Percentiles rank a stretch among this genome's conserved stretches.
These are phyloP conservation scores for Vanrija sp. DNA, from an alignment of 1,284 basidiomycete genomes.

Conservation along the genomic window DNA sequence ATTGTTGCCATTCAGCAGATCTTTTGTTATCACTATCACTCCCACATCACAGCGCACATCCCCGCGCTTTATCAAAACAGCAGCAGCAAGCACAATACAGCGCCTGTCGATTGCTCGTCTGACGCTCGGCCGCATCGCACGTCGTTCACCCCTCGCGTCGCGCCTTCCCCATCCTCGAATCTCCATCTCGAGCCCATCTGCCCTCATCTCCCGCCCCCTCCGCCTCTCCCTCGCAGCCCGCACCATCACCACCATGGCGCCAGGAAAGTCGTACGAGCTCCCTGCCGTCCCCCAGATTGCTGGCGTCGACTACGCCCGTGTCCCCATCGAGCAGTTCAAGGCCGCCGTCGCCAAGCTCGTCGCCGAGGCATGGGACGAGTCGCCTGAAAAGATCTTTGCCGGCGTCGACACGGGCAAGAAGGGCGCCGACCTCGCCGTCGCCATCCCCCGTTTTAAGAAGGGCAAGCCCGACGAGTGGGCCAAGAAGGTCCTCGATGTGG, in stretches of 20 bases:
- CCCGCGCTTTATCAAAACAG: too few relatives aligned
- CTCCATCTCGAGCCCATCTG: background rate
- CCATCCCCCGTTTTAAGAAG: constrained; percentile 83
- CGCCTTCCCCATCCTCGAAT: too few relatives aligned
- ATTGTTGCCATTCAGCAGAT: too few relatives aligned
- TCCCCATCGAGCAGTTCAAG: constrained; percentile 77
- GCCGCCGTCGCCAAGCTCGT: constrained; percentile 76
- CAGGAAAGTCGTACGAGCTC: constrained; percentile 26
- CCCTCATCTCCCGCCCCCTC: background rate
- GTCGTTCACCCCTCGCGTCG: too few relatives aligned
- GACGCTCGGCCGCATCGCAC: too few relatives aligned
- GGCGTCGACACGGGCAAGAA: constrained; percentile 88
- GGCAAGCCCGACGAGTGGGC: constrained; percentile 77
- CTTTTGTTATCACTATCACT: too few relatives aligned
- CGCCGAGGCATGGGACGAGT: constrained; percentile 64
- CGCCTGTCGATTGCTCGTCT: too few relatives aligned
- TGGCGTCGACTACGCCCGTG: constrained; percentile 67
- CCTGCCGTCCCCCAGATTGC: constrained; percentile 55
- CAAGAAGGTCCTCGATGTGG: constrained; percentile 67
- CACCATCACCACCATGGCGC: background rate
- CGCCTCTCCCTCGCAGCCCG: background rate
- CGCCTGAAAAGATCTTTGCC: constrained; percentile 69
- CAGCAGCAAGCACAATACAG: too few relatives aligned
- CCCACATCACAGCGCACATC: too few relatives aligned
- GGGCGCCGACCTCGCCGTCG: constrained; percentile 86